phyloP scores from a whole-genome alignment of 805 yeast species.

The Candida andamanensis region DNA sequence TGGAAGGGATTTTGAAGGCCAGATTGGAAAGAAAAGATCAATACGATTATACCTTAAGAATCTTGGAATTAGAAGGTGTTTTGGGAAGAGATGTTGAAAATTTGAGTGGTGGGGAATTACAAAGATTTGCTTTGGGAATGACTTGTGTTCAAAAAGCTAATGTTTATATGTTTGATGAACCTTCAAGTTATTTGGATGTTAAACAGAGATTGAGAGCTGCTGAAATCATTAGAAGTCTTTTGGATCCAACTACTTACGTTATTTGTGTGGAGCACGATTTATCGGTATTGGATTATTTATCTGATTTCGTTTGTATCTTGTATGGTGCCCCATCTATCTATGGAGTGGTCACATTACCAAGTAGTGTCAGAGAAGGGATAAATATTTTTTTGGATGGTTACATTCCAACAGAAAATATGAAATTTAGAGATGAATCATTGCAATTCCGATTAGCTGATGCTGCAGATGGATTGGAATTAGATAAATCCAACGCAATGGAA shows the following conservation, averaged over 20 bases:
- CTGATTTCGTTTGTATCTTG: constrained; percentile 93
- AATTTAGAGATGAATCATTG: constrained; percentile 93
- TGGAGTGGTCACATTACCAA: constrained; percentile 96
- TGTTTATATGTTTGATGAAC: constrained; percentile 99
- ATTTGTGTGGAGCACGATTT: constrained; percentile 98
- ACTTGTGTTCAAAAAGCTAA: constrained; percentile 92
- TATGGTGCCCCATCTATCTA: constrained; percentile 98
- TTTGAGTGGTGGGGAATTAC: constrained; percentile 97
- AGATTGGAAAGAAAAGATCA: constrained; percentile 68
- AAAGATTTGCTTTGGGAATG: constrained; percentile 97
- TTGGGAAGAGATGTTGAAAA: constrained; percentile 83
- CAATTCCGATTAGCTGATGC: constrained; percentile 93
- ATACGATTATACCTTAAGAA: constrained; percentile 59
- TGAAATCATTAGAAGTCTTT: constrained; percentile 79
- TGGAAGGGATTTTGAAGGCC: constrained; percentile 74
- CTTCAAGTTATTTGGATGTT: constrained; percentile 96
- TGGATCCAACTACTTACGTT: constrained; percentile 73
- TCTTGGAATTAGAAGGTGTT: constrained; percentile 71
- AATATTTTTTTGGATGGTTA: constrained; percentile 98
- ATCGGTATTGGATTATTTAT: constrained; percentile 92
- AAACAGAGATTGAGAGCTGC: constrained; percentile 99
- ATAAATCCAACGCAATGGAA: constrained; percentile 69
- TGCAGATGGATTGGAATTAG: constrained; percentile 66
- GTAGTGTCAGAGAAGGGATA: constrained; percentile 98
- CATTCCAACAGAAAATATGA: constrained; percentile 92